Conservation (phyloP, 371 early-diverging fungal genomes). For the Lichtheimia ramosa region DNA sequence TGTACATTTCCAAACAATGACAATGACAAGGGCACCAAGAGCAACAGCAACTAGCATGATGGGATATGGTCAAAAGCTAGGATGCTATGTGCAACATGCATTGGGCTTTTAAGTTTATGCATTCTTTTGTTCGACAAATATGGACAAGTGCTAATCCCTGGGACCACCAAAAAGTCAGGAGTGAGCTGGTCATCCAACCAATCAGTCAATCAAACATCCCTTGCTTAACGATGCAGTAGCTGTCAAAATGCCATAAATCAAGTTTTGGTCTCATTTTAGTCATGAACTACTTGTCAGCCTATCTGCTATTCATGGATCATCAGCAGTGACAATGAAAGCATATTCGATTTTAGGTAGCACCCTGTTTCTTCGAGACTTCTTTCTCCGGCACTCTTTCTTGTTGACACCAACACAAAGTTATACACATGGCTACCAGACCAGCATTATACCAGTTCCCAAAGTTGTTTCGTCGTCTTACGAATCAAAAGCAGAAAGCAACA, state of each 20-base stretch:
- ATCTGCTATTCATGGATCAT: too few relatives aligned
- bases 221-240: neutral
- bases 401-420: too few relatives aligned
- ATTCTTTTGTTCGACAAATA: conserved; percentile 18
- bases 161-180: neutral
- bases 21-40: neutral
- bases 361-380: too few relatives aligned
- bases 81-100: neutral
- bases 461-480: conserved; percentile 24
- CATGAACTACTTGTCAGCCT: too few relatives aligned
- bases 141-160: neutral
- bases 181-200: neutral
- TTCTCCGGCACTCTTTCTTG: too few relatives aligned
- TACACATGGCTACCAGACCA: conserved; percentile 18
- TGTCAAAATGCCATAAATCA: too few relatives aligned
- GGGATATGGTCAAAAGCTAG: neutral
- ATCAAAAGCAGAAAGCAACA: conserved; percentile 19
- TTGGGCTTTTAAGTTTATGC: conserved; percentile 4
- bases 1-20: neutral
- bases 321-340: too few relatives aligned
- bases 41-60: neutral
- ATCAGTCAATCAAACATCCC: neutral
- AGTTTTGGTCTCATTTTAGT: too few relatives aligned
- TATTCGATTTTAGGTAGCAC: too few relatives aligned
- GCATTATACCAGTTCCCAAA: conserved; percentile 20